phyloP scores from a whole-genome alignment of 176 grass and related monocot genomes.

The maize (Zea mays) region DNA sequence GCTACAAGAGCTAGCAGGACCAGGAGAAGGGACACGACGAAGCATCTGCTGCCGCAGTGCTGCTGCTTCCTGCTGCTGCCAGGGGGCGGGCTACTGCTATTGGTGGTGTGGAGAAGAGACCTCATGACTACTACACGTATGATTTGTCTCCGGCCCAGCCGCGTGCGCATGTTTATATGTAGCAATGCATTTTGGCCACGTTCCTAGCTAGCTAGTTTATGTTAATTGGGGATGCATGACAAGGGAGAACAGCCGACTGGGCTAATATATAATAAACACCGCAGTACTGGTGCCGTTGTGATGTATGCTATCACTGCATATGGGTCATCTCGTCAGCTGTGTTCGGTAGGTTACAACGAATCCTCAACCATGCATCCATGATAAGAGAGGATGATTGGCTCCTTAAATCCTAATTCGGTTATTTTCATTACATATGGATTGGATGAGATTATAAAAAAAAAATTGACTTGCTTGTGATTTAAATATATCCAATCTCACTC shows the following conservation, averaged over 20 bases:
- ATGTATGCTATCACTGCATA: not conserved
- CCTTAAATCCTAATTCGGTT: not conserved
- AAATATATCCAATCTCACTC: no score
- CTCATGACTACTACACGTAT: not conserved
- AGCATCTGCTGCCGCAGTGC: not conserved
- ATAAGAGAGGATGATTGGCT: not conserved
- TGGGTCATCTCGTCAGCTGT: no score
- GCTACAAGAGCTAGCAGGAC: not conserved
- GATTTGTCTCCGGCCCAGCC: not conserved
- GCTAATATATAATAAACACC: no score
- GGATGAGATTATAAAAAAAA: no score
- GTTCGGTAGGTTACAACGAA: not conserved
- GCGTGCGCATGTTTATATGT: not conserved
- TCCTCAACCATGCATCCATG: not conserved
- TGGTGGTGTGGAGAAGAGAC: not conserved
- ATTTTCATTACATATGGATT: no score
- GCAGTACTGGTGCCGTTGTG: no score
- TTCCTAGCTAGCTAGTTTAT: not conserved
- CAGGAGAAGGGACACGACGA: slow-evolving; percentile 20
- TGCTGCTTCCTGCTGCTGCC: not conserved
- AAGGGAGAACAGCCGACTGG: not conserved
- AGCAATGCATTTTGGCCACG: not conserved
- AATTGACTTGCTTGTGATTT: no score
- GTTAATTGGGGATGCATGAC: not conserved
- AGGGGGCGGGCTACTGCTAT: not conserved